These are phyloP conservation scores for Chondrostereum purpureum DNA, from an alignment of 1,284 basidiomycete genomes.

Conservation along the genomic window DNA sequence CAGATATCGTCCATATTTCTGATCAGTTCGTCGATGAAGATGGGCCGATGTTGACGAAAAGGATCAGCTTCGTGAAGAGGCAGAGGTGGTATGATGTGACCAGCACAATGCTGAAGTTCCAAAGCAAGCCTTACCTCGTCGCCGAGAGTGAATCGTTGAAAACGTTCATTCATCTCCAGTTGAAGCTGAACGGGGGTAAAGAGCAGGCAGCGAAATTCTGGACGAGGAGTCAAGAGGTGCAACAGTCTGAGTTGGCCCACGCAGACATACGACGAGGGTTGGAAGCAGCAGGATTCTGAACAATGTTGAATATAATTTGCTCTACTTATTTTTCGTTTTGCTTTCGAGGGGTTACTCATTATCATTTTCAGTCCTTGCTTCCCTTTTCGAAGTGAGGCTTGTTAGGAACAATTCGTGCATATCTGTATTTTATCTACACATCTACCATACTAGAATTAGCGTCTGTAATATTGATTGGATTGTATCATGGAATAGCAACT, in stretches of 20 bases:
- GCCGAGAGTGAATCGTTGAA: constrained; percentile 39
- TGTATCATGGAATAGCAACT: too few species aligned
- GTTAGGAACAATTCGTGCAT: too few species aligned
- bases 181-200: constrained; percentile 28
- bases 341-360: too few species aligned
- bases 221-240: constrained; percentile 51
- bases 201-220: constrained; percentile 43
- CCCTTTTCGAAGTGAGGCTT: too few species aligned
- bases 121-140: constrained; percentile 45
- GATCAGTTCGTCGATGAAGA: constrained; percentile 42
- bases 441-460: too few species aligned
- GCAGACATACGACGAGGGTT: constrained; percentile 57
- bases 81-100: constrained; percentile 52
- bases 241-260: constrained; percentile 49
- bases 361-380: too few species aligned
- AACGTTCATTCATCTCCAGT: constrained; percentile 40
- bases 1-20: constrained; percentile 50
- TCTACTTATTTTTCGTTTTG: background rate
- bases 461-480: too few species aligned
- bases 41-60: constrained; percentile 12
- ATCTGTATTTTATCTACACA: too few species aligned
- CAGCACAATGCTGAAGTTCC: constrained; percentile 50
- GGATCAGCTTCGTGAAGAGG: constrained; percentile 49
- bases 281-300: constrained; percentile 54
- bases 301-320: too few species aligned